A percentile compares a stretch with the other conserved stretches of the same genome.
Evolutionary conservation across 176 grass and related monocot species (phyloP).

Genomic region (Miscanthus lutarioriparius): DNA sequence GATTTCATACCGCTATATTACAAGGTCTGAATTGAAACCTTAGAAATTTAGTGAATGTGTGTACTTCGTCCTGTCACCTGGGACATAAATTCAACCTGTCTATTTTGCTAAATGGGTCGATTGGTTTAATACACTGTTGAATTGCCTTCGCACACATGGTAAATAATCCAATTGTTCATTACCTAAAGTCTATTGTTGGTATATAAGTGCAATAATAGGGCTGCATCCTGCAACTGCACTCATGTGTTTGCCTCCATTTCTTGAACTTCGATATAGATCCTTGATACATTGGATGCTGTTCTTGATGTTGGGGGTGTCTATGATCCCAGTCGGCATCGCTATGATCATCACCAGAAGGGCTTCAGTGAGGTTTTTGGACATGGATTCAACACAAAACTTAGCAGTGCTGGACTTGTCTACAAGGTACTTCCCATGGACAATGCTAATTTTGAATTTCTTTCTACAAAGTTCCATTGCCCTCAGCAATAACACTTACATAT

Average conservation of each 20-base stretch:
- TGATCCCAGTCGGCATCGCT: conserved; percentile 75
- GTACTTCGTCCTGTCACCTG: background rate
- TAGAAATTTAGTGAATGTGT: background rate
- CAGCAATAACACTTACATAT: background rate
- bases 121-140: background rate
- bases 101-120: background rate
- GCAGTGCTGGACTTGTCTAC: conserved; percentile 97
- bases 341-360: conserved; percentile 99
- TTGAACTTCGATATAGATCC: conserved; percentile 47
- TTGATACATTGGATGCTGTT: conserved; percentile 83
- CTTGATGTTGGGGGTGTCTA: conserved; percentile 98
- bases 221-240: background rate
- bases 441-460: conserved; percentile 8
- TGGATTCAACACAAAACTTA: conserved; percentile 97
- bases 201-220: background rate
- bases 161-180: background rate
- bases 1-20: background rate
- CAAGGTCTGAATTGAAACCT: background rate
- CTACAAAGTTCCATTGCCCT: background rate
- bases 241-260: conserved; percentile 13
- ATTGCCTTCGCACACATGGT: background rate
- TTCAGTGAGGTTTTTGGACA: conserved; percentile 88
- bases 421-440: conserved; percentile 50
- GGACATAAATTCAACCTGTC: background rate
- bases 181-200: background rate